These are phyloP conservation scores for Rutstroemia sp. DNA, from an alignment of 2,329 filamentous ascomycete genomes.

Conservation along the genomic window DNA sequence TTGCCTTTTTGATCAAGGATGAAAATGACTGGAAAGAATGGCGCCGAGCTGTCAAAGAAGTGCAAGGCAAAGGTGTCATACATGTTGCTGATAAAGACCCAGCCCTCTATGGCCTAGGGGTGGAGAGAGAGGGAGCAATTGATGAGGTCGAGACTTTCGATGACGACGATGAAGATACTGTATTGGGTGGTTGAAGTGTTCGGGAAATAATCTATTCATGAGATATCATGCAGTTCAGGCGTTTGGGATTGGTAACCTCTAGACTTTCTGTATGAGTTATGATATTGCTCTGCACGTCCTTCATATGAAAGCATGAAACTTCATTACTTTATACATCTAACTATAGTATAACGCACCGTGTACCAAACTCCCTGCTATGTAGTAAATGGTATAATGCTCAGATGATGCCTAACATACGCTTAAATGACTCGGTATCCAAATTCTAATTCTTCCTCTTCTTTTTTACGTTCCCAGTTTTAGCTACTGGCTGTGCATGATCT, in stretches of 20 bases:
- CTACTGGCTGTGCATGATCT: constrained; percentile 44
- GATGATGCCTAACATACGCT: neutral
- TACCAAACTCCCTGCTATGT: constrained; percentile 7
- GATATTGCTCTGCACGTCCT: neutral
- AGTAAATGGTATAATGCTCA: constrained; percentile 5
- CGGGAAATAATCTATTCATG: neutral
- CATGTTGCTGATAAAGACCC: constrained; percentile 71
- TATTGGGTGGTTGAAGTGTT: constrained; percentile 19
- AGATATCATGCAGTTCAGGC: neutral
- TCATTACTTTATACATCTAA: neutral
- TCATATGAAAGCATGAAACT: too few relatives aligned
- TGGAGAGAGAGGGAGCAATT: constrained; percentile 65
- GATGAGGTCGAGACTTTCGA: constrained; percentile 89
- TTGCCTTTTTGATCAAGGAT: constrained; percentile 80
- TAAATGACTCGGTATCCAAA: neutral
- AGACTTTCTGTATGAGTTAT: neutral
- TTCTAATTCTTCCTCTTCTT: constrained; percentile 13
- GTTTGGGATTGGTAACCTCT: neutral
- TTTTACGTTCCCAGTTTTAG: constrained; percentile 21
- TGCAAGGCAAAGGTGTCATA: constrained; percentile 77
- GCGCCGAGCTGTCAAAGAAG: constrained; percentile 67
- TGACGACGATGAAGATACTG: constrained; percentile 43
- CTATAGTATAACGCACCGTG: neutral
- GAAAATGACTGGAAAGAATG: constrained; percentile 80
- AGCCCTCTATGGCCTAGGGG: constrained; percentile 40